phyloP scores from a whole-genome alignment of 2,329 filamentous ascomycete genomes.

The Claviceps maximensis region DNA sequence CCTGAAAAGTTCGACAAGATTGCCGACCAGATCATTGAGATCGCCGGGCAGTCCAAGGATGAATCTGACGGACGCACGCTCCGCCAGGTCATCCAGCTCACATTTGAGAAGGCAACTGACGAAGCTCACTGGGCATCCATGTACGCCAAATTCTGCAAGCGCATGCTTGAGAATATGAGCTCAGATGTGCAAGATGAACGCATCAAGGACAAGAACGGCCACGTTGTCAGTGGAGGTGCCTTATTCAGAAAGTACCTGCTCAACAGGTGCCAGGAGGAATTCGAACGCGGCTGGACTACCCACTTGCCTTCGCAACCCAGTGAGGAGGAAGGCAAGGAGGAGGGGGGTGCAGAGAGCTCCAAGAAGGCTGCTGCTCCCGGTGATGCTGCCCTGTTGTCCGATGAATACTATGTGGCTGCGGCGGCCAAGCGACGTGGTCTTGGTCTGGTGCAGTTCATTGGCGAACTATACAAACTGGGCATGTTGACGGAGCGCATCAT shows the following conservation, averaged over 20 bases:
- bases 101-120: constrained; percentile 97
- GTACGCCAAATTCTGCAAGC: constrained; percentile 97
- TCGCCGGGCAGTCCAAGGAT: constrained; percentile 89
- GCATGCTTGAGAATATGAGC: constrained; percentile 93
- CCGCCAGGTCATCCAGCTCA: constrained; percentile 95
- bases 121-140: constrained; percentile 97
- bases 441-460: constrained; percentile 97
- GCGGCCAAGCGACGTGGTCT: constrained; percentile 94
- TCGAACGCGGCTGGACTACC: constrained; percentile 92
- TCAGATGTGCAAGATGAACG: constrained; percentile 89
- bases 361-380: constrained; percentile 43
- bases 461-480: constrained; percentile 94
- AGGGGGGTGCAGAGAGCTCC: constrained; percentile 39
- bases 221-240: constrained; percentile 80
- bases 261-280: constrained; percentile 97
- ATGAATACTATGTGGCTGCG: constrained; percentile 90
- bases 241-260: constrained; percentile 97
- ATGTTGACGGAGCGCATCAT: constrained; percentile 99
- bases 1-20: constrained; percentile 98
- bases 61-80: constrained; percentile 89
- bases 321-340: constrained; percentile 52
- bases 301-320: constrained; percentile 57
- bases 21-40: constrained; percentile 79
- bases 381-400: constrained; percentile 75
- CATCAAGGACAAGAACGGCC: constrained; percentile 79